Percentiles rank a stretch among this genome's conserved stretches.
phyloP scores from a whole-genome alignment of 352 stramenopile genomes.

The Discostella stelligera region DNA sequence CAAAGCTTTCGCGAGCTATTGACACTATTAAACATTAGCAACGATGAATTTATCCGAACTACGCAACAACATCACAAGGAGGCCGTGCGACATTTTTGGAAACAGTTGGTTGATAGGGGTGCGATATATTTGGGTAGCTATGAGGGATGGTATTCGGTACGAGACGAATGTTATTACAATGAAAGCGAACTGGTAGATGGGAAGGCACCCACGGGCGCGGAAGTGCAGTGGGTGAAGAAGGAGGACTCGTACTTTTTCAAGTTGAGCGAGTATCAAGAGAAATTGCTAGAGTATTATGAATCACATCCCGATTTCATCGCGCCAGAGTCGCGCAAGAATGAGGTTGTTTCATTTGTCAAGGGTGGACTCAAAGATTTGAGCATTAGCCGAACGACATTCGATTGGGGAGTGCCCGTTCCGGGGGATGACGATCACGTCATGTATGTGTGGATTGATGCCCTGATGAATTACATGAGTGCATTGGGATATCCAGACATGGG shows the following conservation, averaged over 20 bases:
- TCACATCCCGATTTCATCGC: slow-evolving; percentile 88
- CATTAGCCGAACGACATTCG: slow-evolving; percentile 93
- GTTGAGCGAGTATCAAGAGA: slow-evolving; percentile 91
- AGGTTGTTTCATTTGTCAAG: slow-evolving; percentile 88
- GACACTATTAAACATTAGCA: slow-evolving; percentile 87
- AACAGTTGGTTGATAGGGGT: slow-evolving; percentile 86
- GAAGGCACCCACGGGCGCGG: slow-evolving; percentile 88
- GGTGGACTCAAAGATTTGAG: slow-evolving; percentile 93
- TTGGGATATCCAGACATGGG: slow-evolving; percentile 90
- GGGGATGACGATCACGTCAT: slow-evolving; percentile 91
- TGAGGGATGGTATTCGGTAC: slow-evolving; percentile 98
- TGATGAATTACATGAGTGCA: slow-evolving; percentile 97
- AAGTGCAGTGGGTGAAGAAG: slow-evolving; percentile 91
- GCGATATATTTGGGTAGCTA: slow-evolving; percentile 97
- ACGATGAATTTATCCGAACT: slow-evolving; percentile 96
- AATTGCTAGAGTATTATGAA: slow-evolving; percentile 88
- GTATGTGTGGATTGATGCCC: slow-evolving; percentile 99
- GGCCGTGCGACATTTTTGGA: slow-evolving; percentile 91
- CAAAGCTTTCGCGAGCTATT: slow-evolving; percentile 89
- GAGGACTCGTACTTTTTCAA: slow-evolving; percentile 99
- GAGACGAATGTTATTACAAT: slow-evolving; percentile 98
- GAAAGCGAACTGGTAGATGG: slow-evolving; percentile 92
- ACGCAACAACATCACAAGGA: slow-evolving; percentile 91
- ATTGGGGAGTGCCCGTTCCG: slow-evolving; percentile 96
- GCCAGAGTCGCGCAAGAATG: slow-evolving; percentile 89